phyloP scores from a whole-genome alignment of 140 eudicot genomes.

The Stevia rebaudiana region DNA sequence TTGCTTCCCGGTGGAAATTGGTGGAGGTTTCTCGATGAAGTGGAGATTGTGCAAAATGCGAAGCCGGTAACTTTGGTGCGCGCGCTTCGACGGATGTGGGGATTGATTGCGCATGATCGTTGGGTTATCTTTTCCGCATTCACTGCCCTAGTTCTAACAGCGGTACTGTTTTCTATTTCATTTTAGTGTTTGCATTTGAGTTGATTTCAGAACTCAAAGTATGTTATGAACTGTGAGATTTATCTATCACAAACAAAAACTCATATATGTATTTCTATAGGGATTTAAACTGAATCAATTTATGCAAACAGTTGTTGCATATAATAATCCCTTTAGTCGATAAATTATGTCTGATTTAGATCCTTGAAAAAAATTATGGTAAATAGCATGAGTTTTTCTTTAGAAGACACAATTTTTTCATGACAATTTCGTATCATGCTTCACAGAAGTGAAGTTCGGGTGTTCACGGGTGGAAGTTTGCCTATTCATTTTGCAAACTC shows the following conservation, averaged over 20 bases:
- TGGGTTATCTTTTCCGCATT: constrained; percentile 82
- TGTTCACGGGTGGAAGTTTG: neutral
- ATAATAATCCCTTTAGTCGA: neutral
- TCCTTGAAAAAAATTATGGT: neutral
- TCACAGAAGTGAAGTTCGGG: neutral
- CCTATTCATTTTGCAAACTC: neutral
- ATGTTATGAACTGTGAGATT: too few species aligned
- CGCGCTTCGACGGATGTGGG: constrained; percentile 89
- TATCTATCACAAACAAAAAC: too few species aligned
- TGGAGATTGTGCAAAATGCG: constrained; percentile 41
- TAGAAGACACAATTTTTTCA: neutral
- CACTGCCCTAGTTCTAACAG: constrained; percentile 62
- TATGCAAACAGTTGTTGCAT: too few species aligned
- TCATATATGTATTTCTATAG: too few species aligned
- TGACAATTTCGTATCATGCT: neutral
- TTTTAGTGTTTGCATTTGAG: neutral
- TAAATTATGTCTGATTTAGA: neutral
- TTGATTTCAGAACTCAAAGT: too few species aligned
- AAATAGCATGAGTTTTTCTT: neutral
- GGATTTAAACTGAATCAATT: too few species aligned
- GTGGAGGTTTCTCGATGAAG: constrained; percentile 69
- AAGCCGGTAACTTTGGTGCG: constrained; percentile 74
- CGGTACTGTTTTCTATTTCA: constrained; percentile 42
- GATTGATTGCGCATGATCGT: constrained; percentile 60
- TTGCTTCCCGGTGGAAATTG: constrained; percentile 82